Percentiles rank a stretch among this genome's conserved stretches.
phyloP scores from a whole-genome alignment of 805 yeast species.

The Candida vaughaniae region DNA sequence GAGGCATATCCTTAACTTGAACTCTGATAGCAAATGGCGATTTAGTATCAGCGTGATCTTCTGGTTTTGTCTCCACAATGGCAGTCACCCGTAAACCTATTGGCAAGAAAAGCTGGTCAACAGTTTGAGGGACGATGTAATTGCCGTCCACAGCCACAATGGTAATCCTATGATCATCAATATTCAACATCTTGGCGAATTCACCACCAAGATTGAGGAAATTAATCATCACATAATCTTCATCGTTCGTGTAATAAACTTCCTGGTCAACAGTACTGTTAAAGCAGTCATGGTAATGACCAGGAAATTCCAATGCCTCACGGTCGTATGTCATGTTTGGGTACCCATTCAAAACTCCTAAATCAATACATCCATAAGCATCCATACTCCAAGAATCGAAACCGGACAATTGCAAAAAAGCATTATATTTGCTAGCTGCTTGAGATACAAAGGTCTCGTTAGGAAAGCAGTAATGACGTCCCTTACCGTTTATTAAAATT shows the following conservation, averaged over 20 bases:
- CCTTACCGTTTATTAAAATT: slow-evolving; percentile 30
- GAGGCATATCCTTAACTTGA: slow-evolving; percentile 28
- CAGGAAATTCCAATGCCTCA: slow-evolving; percentile 21
- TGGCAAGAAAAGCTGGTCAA: slow-evolving; percentile 27
- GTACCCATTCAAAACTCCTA: slow-evolving; percentile 7
- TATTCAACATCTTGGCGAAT: slow-evolving; percentile 30
- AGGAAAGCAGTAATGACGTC: slow-evolving; percentile 23
- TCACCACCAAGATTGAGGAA: slow-evolving; percentile 34
- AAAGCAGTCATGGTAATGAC: slow-evolving; percentile 20
- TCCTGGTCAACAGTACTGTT: slow-evolving; percentile 18
- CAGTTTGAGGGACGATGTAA: slow-evolving; percentile 23
- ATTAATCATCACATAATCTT: slow-evolving; percentile 25
- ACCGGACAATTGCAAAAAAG: slow-evolving; percentile 11
- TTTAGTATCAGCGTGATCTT: slow-evolving; percentile 15
- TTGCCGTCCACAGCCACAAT: slow-evolving; percentile 33
- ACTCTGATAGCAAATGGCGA: slow-evolving; percentile 25
- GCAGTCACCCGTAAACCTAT: slow-evolving; percentile 32
- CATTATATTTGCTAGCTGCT: slow-evolving; percentile 14
- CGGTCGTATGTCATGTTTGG: slow-evolving; percentile 3
- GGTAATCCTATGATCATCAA: slow-evolving; percentile 30
- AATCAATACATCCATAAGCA: slow-evolving; percentile 13
- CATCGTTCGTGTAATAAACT: slow-evolving; percentile 20
- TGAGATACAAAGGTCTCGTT: slow-evolving; percentile 13
- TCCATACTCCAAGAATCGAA: slow-evolving; percentile 17
- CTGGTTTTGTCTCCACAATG: slow-evolving; percentile 21